Evolutionary conservation across 768 basidiomycete genomes (phyloP).

Genomic region (Psilocybe subaeruginosa): DNA sequence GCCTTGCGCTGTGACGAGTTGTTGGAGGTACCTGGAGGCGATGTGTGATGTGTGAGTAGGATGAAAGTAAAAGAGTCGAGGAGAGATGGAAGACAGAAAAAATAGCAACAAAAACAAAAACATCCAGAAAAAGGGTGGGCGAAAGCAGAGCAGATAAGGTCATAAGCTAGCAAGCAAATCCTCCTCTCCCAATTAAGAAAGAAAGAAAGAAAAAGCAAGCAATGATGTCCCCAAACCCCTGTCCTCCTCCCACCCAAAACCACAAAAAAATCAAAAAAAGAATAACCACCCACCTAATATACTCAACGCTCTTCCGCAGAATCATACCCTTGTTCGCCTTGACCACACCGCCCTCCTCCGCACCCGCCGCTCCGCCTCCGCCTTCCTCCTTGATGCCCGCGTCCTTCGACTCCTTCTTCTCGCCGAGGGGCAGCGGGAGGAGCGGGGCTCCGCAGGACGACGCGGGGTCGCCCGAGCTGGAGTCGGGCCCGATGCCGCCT

Average conservation of each 20-base stretch:
- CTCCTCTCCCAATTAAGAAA: neutral
- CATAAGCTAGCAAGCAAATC: too few relatives aligned
- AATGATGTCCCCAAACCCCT: neutral
- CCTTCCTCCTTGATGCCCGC: conserved; percentile 17
- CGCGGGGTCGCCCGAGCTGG: too few relatives aligned
- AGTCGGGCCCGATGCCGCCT: conserved; percentile 6
- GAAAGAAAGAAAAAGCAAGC: neutral
- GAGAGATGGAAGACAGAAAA: too few relatives aligned
- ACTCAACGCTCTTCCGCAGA: conserved; percentile 79
- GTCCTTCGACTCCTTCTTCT: neutral
- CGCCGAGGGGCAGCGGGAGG: neutral
- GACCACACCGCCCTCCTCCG: conserved; percentile 49
- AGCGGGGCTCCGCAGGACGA: neutral
- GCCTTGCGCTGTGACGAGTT: conserved; percentile 81
- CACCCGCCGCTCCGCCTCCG: conserved; percentile 21
- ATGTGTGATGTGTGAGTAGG: neutral
- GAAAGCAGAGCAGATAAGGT: too few relatives aligned
- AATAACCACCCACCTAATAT: conserved; percentile 47
- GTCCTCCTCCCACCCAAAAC: neutral
- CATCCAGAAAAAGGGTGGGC: too few relatives aligned
- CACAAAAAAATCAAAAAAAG: conserved; percentile 4
- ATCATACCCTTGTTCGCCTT: conserved; percentile 98
- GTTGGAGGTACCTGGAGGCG: conserved; percentile 70
- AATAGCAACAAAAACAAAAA: too few relatives aligned
- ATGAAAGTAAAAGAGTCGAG: too few relatives aligned